Conservation (phyloP, 1,139 yeast species). For the Pichia sp. region DNA sequence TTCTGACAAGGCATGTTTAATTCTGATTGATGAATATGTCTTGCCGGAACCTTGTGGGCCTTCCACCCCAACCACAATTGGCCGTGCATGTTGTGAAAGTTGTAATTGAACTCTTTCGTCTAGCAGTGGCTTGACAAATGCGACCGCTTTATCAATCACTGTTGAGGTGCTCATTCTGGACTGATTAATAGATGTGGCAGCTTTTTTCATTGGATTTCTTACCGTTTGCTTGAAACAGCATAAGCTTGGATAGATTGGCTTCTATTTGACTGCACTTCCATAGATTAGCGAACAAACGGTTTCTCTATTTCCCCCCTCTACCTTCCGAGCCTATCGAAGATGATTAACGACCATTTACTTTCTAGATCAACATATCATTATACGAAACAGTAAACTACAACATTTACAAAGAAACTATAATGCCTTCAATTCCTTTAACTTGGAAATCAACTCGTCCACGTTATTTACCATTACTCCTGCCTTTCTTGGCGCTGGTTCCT, state of each 20-base stretch:
- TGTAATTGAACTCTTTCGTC: background rate
- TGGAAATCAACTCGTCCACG: constrained; percentile 77
- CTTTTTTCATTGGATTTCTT: background rate
- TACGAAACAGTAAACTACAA: too few species aligned
- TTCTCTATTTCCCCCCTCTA: too few species aligned
- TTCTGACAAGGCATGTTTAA: constrained; percentile 37
- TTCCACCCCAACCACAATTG: constrained; percentile 56
- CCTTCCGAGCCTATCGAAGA: too few species aligned
- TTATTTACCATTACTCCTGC: constrained; percentile 76
- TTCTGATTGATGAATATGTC: constrained; percentile 54
- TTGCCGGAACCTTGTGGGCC: constrained; percentile 97
- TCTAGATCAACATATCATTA: too few species aligned
- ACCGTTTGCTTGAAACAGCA: too few species aligned
- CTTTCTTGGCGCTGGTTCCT: constrained; percentile 79
- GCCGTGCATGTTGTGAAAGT: constrained; percentile 9
- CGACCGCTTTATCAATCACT: constrained; percentile 19
- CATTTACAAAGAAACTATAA: constrained; percentile 15
- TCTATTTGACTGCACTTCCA: too few species aligned
- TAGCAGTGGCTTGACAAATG: constrained; percentile 20
- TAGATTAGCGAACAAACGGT: too few species aligned
- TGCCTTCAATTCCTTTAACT: constrained; percentile 67
- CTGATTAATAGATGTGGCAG: background rate
- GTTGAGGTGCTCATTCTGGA: constrained; percentile 6
- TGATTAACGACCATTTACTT: too few species aligned
- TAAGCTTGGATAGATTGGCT: too few species aligned